Conservation (phyloP, 345 rosid species). For the Syzygium aqueum region DNA sequence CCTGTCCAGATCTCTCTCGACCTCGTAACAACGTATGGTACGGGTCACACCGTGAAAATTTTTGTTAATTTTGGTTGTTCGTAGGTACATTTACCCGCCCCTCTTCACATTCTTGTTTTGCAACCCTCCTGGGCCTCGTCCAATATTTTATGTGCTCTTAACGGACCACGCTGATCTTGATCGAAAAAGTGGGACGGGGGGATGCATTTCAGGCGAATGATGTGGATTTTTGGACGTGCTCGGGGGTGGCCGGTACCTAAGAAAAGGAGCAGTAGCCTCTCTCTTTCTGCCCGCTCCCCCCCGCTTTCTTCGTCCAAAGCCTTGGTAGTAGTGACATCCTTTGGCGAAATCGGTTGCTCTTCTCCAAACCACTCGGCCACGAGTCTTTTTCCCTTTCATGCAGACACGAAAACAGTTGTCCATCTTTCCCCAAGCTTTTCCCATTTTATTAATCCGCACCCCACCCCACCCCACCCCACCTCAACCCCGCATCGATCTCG, state of each 20-base stretch:
- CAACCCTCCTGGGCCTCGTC: too few relatives aligned
- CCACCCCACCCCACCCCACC: background rate
- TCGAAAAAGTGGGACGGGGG: too few relatives aligned
- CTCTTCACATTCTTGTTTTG: too few relatives aligned
- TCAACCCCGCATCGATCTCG: background rate
- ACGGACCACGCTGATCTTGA: background rate
- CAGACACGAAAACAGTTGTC: background rate
- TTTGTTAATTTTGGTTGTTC: rapidly evolving
- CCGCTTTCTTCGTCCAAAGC: too few relatives aligned
- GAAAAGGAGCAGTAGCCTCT: too few relatives aligned
- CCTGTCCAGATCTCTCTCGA: background rate
- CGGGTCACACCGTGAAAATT: rapidly evolving
- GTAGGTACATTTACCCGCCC: background rate
- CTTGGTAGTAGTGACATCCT: too few relatives aligned
- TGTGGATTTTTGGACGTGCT: too few relatives aligned
- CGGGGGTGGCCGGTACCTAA: too few relatives aligned
- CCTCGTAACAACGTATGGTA: background rate
- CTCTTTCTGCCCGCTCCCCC: too few relatives aligned
- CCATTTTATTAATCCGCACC: background rate
- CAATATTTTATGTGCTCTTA: rapidly evolving
- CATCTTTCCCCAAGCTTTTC: background rate
- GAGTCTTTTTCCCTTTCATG: background rate
- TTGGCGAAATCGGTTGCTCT: too few relatives aligned
- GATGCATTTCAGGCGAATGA: too few relatives aligned
- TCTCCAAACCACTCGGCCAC: background rate